Base-by-base conservation (phyloP, 139 green algal genomes). In the Auxenochlorella pyrenoidosa region DNA sequence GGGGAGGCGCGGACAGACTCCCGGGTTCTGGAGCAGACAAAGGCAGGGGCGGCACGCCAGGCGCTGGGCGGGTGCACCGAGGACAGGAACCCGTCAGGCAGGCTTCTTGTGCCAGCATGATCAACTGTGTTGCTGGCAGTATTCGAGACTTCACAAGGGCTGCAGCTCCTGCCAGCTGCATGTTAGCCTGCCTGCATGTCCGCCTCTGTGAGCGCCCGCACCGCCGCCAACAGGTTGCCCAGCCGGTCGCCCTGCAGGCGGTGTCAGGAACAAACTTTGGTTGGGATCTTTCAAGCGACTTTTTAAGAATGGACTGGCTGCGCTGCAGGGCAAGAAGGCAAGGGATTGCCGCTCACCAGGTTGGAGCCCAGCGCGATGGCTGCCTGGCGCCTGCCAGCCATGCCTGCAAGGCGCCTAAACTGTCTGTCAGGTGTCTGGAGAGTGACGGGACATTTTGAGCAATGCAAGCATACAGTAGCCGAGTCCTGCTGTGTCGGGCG, bases 171-270 rank as follows among this genome's bases (percentile, higher is more conserved):
- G 47, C 47, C 36, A 41, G 40, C 36, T 43, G 71, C 38, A 60
- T 22, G 1, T 24, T 16, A 60, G 21, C n/a, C 43, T 43, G 73
- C 81, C 40, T 79, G 47, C 2, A 90, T 28, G 54, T 84, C 58
- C 16, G 51, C 16, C 28, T 51, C 81, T 2, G 47, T 36, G 24
- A 88, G 83, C 38, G 75, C 70, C 59, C 58, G 47, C 36, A 90
- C 63, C 26, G 87, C 80, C 43, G 68, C 71, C 51, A 82, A 80
- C n/a, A 90, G 78, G 81, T 90, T 90, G 40, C 51, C 87, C 36
- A 88, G 58, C n/a, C 87, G 75, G 47, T 90, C 81, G 47, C 87
- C 87, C 87, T 90, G 73, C 86, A 73, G 34, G 47, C 32, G 19
- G 38, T 2, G 40, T 0, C n/a, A 18, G 18, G 19, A 4, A 10